A percentile compares a stretch with the other conserved stretches of the same genome.
These are phyloP conservation scores for Neopestalotiopsis clavispora DNA, from an alignment of 2,329 filamentous ascomycete species.

Conservation along the genomic window DNA sequence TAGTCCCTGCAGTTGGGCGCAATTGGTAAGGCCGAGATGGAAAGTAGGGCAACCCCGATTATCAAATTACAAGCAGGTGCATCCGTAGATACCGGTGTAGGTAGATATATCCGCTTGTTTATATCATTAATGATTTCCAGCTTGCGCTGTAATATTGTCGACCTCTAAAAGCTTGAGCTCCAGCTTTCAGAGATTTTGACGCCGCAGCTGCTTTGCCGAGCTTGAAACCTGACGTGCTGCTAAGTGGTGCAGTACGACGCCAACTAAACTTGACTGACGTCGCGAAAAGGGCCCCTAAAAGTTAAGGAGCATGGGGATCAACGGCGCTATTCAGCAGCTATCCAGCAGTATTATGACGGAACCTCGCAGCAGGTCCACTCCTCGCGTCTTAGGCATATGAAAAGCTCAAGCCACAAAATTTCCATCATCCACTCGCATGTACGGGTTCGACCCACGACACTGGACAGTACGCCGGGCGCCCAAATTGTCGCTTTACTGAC, in stretches of 20 bases:
- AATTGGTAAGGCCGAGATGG: neutral
- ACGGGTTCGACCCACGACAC: neutral
- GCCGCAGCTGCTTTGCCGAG: neutral
- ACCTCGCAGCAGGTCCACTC: constrained; percentile 11
- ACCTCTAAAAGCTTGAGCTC: neutral
- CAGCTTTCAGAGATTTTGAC: neutral
- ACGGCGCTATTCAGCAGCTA: neutral
- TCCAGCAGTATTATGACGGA: constrained; percentile 14
- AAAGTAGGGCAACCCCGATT: neutral
- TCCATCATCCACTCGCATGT: neutral
- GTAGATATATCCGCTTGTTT: neutral
- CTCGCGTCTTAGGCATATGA: constrained; percentile 7
- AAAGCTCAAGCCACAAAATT: constrained; percentile 13
- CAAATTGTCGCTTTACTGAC: neutral
- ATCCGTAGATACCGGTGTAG: neutral
- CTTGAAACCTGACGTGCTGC: neutral
- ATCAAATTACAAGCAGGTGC: neutral
- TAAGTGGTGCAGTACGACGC: neutral
- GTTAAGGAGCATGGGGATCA: neutral
- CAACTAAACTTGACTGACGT: neutral
- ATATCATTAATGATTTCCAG: neutral
- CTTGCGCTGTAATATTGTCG: neutral
- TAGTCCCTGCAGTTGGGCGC: neutral
- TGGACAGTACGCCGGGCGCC: neutral
- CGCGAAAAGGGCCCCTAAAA: neutral